Evolutionary conservation across 805 yeast genomes (phyloP).

Genomic region (Geotrichum ghanense): DNA sequence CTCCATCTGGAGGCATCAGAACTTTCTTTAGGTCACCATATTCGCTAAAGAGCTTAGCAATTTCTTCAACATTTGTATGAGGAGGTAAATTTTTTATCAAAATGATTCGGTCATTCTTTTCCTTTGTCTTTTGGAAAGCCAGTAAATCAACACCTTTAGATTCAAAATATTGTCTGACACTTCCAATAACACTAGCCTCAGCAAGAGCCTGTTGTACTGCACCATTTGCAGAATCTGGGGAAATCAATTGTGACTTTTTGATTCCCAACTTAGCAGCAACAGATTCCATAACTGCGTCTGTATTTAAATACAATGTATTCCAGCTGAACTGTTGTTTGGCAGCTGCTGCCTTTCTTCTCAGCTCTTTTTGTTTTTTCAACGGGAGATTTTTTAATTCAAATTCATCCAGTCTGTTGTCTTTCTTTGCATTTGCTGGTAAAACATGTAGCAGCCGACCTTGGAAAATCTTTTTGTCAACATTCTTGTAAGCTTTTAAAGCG

Average conservation of each 20-base stretch:
- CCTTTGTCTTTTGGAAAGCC: slow-evolving; percentile 46
- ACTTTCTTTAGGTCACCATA: slow-evolving; percentile 72
- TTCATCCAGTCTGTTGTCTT: slow-evolving; percentile 77
- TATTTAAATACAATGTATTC: slow-evolving; percentile 87
- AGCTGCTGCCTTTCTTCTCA: slow-evolving; percentile 77
- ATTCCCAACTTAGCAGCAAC: slow-evolving; percentile 81
- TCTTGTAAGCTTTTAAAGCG: slow-evolving; percentile 65
- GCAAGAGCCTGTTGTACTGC: slow-evolving; percentile 97
- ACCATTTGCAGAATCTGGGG: slow-evolving; percentile 74
- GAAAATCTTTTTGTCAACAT: slow-evolving; percentile 76
- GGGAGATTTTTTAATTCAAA: slow-evolving; percentile 87
- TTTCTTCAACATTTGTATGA: slow-evolving; percentile 71
- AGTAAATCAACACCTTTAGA: slow-evolving; percentile 73
- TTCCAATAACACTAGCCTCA: slow-evolving; percentile 90
- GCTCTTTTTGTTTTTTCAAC: slow-evolving; percentile 77
- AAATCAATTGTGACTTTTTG: slow-evolving; percentile 69
- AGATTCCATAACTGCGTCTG: slow-evolving; percentile 83
- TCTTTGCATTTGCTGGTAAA: slow-evolving; percentile 73
- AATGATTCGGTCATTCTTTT: slow-evolving; percentile 69
- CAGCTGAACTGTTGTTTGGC: slow-evolving; percentile 81
- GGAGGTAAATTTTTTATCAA: slow-evolving; percentile 84
- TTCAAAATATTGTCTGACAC: slow-evolving; percentile 81
- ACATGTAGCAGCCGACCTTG: slow-evolving; percentile 92
- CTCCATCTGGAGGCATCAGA: slow-evolving; percentile 92
- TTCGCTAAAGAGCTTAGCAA: slow-evolving; percentile 69